Evolutionary conservation across 2,329 filamentous ascomycete genomes (phyloP), one percentile per base, ranked within the genome.

Genomic region (Aspergillus unguis): DNA sequence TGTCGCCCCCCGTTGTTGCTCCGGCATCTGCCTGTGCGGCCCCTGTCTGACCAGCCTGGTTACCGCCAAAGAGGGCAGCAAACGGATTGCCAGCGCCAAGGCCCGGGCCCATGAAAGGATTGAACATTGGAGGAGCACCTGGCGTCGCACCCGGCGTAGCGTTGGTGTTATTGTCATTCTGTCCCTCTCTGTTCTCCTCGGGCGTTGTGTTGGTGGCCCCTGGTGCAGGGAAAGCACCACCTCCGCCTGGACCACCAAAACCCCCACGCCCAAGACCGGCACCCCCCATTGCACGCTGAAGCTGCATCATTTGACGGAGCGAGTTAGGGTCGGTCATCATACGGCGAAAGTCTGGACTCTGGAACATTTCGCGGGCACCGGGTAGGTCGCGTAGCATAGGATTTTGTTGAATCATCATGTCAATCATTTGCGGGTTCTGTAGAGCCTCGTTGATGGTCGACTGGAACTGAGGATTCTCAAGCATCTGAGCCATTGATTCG

Each of bases 261-360:
- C 73, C 78, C 45, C 76, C 77, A 50, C 67, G 71, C 17, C 17
- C 17, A 17, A 17, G 17, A 50, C 79, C 81, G 41, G 77, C 80
- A 74, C 70, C 68, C 44, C 74, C 74, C 75, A 85, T 82, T 52
- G 74, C 72, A 54, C 88, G 81, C 67, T 92, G 87, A 84, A 97
- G 87, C 56, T 90, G 85, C 64, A 90, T 83, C 63, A 92, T 90
- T 69, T 88, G 85, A 53, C 90, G 81, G 59, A 99, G 83, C 62
- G 90, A 85, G 41, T 90, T 84, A 3, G 94, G 94, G 67, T 95
- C 91, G 57, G 90, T 92, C 80, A 99, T 86, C 88, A 97, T 94
- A 47, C 88, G 82, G 64, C 94, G 84, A 75, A 97, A 91, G 58
- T 91, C 83, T 0, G 92, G 92, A 26, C 92, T 94, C 55, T 90